Evolutionary conservation across 768 basidiomycete genomes (phyloP).

Genomic region (Rhodotorula babjevae): DNA sequence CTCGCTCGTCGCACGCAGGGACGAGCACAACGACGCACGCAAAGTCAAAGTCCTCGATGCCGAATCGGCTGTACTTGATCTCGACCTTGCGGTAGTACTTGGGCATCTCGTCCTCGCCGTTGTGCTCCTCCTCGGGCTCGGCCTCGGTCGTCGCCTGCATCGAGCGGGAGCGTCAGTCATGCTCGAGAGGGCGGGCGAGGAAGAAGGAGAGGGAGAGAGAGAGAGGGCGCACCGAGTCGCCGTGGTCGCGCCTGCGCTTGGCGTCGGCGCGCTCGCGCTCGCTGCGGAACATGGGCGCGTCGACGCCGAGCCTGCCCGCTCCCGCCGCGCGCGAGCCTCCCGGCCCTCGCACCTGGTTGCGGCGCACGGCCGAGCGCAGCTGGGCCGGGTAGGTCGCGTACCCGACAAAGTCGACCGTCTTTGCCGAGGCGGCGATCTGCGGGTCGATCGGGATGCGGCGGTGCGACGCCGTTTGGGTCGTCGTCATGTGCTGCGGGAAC

Average conservation of each 20-base stretch:
- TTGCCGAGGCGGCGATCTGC: slow-evolving; percentile 70
- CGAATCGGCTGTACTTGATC: slow-evolving; percentile 97
- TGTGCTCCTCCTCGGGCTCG: slow-evolving; percentile 25
- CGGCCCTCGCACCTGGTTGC: slow-evolving; percentile 66
- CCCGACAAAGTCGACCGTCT: slow-evolving; percentile 79
- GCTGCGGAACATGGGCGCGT: slow-evolving; percentile 65
- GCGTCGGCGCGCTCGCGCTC: slow-evolving; percentile 57
- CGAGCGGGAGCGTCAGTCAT: not conserved
- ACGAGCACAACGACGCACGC: slow-evolving; percentile 53
- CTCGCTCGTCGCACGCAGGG: not conserved
- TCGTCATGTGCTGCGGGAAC: slow-evolving; percentile 47
- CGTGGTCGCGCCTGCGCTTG: slow-evolving; percentile 24
- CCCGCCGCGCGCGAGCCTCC: slow-evolving; percentile 56
- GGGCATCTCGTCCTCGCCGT: slow-evolving; percentile 53
- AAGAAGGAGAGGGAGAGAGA: no score
- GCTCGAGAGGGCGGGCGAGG: not conserved
- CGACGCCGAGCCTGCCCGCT: slow-evolving; percentile 46
- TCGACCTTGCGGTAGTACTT: slow-evolving; percentile 83
- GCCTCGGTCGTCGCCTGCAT: slow-evolving; percentile 6
- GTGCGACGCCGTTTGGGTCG: slow-evolving; percentile 42
- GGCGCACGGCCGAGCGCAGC: slow-evolving; percentile 66
- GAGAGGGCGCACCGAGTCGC: slow-evolving; percentile 8
- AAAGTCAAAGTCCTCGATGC: slow-evolving; percentile 98
- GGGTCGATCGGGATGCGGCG: slow-evolving; percentile 61
- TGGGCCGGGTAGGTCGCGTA: slow-evolving; percentile 77